Conservation (phyloP, 495 filamentous ascomycete genomes). For the Jackrogersella minutella region DNA sequence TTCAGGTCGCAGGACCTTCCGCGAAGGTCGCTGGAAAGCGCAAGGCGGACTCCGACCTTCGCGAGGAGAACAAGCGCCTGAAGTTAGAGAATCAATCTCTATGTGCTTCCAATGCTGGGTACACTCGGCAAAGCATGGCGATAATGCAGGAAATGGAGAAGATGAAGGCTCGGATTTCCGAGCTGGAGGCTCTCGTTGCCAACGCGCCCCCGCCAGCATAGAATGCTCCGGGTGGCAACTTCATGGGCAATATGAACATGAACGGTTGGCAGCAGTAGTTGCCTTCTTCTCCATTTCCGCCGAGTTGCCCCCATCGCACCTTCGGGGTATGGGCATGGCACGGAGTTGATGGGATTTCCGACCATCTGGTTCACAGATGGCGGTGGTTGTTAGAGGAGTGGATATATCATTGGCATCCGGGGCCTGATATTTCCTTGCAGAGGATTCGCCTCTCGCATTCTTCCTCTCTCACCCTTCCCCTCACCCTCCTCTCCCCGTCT, state of each 20-base stretch:
- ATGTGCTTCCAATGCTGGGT: slow-evolving; percentile 17
- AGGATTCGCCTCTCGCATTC: too few species aligned
- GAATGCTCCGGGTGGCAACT: not conserved
- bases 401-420: too few species aligned
- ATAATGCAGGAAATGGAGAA: slow-evolving; percentile 31
- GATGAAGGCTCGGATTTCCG: not conserved
- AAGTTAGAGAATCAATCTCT: slow-evolving; percentile 62
- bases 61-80: slow-evolving; percentile 52
- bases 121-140: slow-evolving; percentile 24
- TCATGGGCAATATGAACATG: not conserved
- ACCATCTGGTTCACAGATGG: too few species aligned
- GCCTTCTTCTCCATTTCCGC: not conserved
- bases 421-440: too few species aligned
- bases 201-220: not conserved
- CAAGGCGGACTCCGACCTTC: slow-evolving; percentile 65
- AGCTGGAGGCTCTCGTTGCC: not conserved
- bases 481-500: too few species aligned
- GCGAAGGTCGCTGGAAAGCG: slow-evolving; percentile 47
- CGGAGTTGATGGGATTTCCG: too few species aligned
- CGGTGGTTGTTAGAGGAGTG: too few species aligned
- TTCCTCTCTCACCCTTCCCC: too few species aligned
- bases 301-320: not conserved
- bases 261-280: not conserved
- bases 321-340: too few species aligned
- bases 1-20: not conserved